Evolutionary conservation across 1,284 basidiomycete genomes (phyloP).

Genomic region (Malassezia caprae): DNA sequence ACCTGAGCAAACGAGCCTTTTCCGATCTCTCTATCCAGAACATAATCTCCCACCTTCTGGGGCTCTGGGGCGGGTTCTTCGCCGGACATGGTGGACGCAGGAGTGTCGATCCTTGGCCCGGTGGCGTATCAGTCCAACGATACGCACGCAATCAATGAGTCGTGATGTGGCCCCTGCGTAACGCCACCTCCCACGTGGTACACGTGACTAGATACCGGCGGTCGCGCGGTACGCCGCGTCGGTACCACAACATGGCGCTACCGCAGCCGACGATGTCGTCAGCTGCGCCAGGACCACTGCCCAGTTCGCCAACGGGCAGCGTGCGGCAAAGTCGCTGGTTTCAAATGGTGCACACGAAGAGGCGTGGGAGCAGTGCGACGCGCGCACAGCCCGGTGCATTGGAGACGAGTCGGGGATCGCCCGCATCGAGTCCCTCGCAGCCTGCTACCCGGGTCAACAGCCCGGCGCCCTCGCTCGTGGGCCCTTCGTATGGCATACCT

Average conservation of each 20-base stretch:
- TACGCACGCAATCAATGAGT: slow-evolving; percentile 2
- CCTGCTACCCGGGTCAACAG: background rate
- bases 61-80: slow-evolving; percentile 21
- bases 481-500: background rate
- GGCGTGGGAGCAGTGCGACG: background rate
- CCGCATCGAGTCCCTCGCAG: background rate
- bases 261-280: background rate
- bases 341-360: background rate
- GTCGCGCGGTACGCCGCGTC: background rate
- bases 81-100: slow-evolving; percentile 9
- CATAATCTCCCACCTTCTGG: slow-evolving; percentile 51
- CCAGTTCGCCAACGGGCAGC: background rate
- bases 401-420: background rate
- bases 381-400: background rate
- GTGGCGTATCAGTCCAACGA: background rate
- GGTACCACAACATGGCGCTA: background rate
- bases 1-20: slow-evolving; percentile 89
- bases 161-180: slow-evolving; percentile 13
- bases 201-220: background rate
- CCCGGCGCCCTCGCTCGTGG: background rate
- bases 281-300: background rate
- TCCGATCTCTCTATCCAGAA: slow-evolving; percentile 54
- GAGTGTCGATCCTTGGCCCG: background rate
- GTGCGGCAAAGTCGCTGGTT: slow-evolving; percentile 1
- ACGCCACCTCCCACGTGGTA: background rate